Evolutionary conservation across 495 filamentous ascomycete genomes (phyloP).

Genomic region (Cercophora samala): DNA sequence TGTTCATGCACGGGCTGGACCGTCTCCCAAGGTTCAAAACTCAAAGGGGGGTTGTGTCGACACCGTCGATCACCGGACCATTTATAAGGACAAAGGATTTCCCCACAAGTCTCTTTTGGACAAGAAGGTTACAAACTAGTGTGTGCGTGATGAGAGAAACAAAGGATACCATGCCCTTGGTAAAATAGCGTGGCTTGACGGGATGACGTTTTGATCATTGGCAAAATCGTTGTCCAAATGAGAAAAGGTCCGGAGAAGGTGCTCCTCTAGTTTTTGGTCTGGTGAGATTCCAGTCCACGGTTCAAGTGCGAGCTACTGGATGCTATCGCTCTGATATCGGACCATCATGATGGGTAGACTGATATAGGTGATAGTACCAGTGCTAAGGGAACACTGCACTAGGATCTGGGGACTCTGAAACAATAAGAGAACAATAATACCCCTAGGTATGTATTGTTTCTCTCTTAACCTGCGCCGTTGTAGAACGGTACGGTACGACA

Average conservation of each 20-base stretch:
- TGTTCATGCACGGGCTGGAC: neutral
- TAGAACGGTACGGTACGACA: neutral
- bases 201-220: neutral
- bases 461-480: neutral
- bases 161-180: neutral
- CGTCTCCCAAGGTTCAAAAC: neutral
- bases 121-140: neutral
- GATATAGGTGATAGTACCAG: neutral
- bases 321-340: neutral
- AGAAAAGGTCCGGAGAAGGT: neutral
- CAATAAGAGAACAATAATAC: neutral
- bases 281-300: neutral
- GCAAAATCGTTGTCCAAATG: neutral
- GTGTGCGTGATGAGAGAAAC: neutral
- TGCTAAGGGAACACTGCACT: neutral
- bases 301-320: neutral
- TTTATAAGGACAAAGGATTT: neutral
- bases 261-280: slow-evolving; percentile 3
- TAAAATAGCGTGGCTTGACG: neutral
- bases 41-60: neutral
- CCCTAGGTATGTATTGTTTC: neutral
- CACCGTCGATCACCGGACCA: neutral
- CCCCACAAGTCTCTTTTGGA: neutral
- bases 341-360: neutral
- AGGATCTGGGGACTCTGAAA: neutral